Evolutionary conservation across 2,329 filamentous ascomycete species (phyloP), one percentile per base, ranked within the genome.

Genomic region (Fusarium tanahbumbuense): DNA sequence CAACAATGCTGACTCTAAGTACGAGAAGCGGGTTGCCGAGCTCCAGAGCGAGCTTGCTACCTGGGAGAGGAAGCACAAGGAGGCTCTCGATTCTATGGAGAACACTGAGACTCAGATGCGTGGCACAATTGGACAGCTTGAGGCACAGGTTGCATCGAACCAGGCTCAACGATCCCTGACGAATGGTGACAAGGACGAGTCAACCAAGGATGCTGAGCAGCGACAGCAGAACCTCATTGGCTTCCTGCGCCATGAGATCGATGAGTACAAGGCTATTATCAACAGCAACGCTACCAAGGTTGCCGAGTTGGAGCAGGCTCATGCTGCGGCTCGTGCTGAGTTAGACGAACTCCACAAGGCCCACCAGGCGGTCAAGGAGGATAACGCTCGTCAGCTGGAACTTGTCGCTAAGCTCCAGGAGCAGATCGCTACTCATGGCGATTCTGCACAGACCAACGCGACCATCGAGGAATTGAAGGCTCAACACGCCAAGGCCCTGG

Each of bases 211-310:
- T 64, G 82, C 79, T 4, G 81, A 86, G 37, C 79, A 79, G 42
- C 85, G 87, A 76, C 89, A 93, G 65, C 82, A 90, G 61, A 84
- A 87, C 37, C 81, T 90, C 49, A 82, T 92, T 34, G 82, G 84
- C 37, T 84, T 84, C 46, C 81, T 98, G 44, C 91, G 92, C 67
- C 85, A 82, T 63, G 91, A 97, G 77, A 91, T 98, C 56, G 89
- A 94, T 54, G 90, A 93, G 76, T 94, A 97, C 81, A 94, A 92
- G 81, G 82, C 86, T 6, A 88, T 92, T 40, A 91, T 97, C 73
- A 86, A 87, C 68, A 86, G 83, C 70, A 93, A 94, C 73, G 84
- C 89, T 15, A 78, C 86, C 41, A 92, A 90, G 73, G 89, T 97
- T 30, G 85, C 89, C 5, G 88, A 92, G 70, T 85, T 97, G 16